Evolutionary conservation across 306 rosid species (phyloP), one percentile per base, ranked within the genome.

Genomic region (Coriaria nepalensis): DNA sequence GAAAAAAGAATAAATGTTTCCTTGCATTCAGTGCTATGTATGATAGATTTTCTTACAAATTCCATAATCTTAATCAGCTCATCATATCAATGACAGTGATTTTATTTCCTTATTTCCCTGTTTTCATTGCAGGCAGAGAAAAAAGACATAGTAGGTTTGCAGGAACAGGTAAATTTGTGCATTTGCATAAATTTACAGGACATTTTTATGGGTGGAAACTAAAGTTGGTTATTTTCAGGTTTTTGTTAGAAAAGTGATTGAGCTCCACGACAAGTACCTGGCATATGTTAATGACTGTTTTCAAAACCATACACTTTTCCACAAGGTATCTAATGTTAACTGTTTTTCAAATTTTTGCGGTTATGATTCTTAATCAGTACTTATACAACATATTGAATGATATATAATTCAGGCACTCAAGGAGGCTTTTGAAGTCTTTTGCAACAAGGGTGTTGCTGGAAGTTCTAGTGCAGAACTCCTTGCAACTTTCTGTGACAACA

Each of bases 241-340:
- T 59, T 75, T 75, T 35, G 69, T 71, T 13, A 67, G 78, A 71
- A 75, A 71, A 61, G 78, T 75, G 47, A 75, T 75, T 36, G 81
- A 71, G 60, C 67, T 75, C 36, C 81, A 75, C 13, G 81, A 75
- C 64, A 75, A 75, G 37, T 75, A 75, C 59, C 56, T 67, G 33
- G 78, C 74, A 36, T 73, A 83, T 52, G 93, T 88, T 67, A 81
- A 74, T 40, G 72, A 75, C 35, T 84, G 93, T 69, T 88, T 88
- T 67, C 93, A 78, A 75, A 83, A 84, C 64, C 97, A 75, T 57
- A 67, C 78, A 2, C 78, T 75, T 60, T 75, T 75, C 60, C 81
- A 67, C 55, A 75, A 71, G 81, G 81, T 71, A 13, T 60, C 74
- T 47, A 2, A 50, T 57, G 45, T 38, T 43, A 36, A 35, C 45